A percentile compares a stretch with the other conserved stretches of the same genome.
Evolutionary conservation across 306 rosid species (phyloP).

Genomic region (Bauhinia variegata): DNA sequence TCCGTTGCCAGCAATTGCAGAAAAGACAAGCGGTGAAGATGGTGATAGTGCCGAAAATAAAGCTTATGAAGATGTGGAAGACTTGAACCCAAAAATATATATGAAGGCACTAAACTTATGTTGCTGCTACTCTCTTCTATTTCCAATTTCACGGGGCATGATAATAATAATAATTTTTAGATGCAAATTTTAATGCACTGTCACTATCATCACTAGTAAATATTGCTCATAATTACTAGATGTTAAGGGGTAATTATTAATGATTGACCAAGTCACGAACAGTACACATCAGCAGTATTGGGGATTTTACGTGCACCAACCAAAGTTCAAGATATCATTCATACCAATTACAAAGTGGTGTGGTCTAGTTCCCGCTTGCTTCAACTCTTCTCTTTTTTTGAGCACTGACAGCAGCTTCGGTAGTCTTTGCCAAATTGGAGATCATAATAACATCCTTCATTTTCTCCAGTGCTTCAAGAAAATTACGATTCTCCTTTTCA

Average conservation of each 20-base stretch:
- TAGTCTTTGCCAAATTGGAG: constrained; percentile 51
- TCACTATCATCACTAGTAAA: no score
- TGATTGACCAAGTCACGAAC: no score
- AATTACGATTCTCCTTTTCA: constrained; percentile 48
- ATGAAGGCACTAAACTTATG: neutral
- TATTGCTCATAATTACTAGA: no score
- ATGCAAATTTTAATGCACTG: neutral
- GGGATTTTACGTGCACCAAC: no score
- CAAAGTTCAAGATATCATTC: neutral
- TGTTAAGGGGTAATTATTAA: no score
- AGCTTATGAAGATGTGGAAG: constrained; percentile 38
- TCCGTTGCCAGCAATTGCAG: constrained; percentile 54
- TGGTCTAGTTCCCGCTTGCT: constrained; percentile 15
- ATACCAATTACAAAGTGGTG: neutral
- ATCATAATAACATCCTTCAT: constrained; percentile 55
- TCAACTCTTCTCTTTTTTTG: constrained; percentile 47
- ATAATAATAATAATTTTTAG: no score
- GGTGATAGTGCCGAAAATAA: neutral
- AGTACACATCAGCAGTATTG: no score
- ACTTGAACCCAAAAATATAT: neutral
- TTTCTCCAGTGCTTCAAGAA: constrained; percentile 49
- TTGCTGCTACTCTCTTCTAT: neutral
- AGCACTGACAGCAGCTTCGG: constrained; percentile 52
- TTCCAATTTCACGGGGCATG: neutral
- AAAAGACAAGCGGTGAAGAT: constrained; percentile 40